Evolutionary conservation across 768 basidiomycete species (phyloP), one percentile per base, ranked within the genome.

Genomic region (Cystofilobasidium capitatum): DNA sequence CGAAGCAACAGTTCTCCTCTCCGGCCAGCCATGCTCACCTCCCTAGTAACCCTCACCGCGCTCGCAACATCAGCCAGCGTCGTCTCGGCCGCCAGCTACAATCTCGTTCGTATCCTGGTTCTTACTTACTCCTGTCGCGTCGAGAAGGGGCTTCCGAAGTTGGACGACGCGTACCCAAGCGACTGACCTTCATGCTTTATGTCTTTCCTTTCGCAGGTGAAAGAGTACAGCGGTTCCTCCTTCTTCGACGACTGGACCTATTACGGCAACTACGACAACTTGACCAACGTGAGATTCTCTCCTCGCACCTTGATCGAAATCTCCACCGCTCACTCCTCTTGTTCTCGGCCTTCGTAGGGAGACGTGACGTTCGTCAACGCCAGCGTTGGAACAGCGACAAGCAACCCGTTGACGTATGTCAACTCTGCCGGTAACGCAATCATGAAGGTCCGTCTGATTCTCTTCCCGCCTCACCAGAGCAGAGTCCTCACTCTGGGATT

Each of bases 211-310:
- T 12, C 22, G 7, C 55, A 65, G 64, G 80, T 81, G 29, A 81
- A 81, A 71, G 81, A 82, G 64, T 87, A 85, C 75, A 72, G 81
- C 4, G 86, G 87, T 1, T 73, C 79, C n/a, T 79, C 74, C 8
- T 88, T 88, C 75, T 88, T 88, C 70, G 77, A 87, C 62, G 81
- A 80, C 14, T 88, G 86, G 86, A 77, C 78, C n/a, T 87, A 84
- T 73, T 87, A 83, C 69, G 71, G 72, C 13, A 60, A 70, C 24
- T 73, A 79, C 66, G 87, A 88, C 75, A 86, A 88, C 71, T 77
- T 87, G 3, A 88, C 86, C 22, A 84, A 84, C 66, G 85, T 44
- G 86, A 65, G 83, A 87, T 74, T 73, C 36, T 37, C 29, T 1
- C 26, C 12, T 60, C 58, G 7, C 12, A 31, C 17, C 9, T 39